A percentile compares a stretch with the other conserved stretches of the same genome.
These are phyloP conservation scores for Aegilops tauschii DNA, from an alignment of 176 grass and related monocot genomes.

Conservation along the genomic window DNA sequence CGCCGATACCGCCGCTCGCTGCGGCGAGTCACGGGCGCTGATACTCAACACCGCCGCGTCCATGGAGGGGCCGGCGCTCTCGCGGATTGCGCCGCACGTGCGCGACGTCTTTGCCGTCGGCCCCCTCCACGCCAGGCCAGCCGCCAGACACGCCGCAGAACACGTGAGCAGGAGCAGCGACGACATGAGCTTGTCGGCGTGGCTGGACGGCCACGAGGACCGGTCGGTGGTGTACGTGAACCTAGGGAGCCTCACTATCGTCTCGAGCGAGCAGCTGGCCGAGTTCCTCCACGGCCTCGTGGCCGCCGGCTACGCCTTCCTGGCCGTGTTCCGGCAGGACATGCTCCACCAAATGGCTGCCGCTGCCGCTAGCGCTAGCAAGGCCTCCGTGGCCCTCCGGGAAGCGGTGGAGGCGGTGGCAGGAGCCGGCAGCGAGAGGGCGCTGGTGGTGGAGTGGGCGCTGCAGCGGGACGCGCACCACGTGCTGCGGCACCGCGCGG, in stretches of 20 bases:
- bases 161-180: background rate
- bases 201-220: background rate
- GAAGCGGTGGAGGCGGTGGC: no score
- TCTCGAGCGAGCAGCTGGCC: background rate
- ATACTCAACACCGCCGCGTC: background rate
- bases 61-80: background rate
- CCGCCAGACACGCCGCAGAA: background rate
- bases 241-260: background rate
- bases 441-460: no score
- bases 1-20: background rate
- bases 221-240: background rate
- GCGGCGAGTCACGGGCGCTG: background rate
- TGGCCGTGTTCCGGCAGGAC: background rate
- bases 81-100: background rate
- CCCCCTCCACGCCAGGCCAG: background rate
- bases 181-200: background rate
- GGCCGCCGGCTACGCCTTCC: background rate
- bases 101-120: background rate
- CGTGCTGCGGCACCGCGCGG: no score
- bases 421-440: no score
- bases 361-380: background rate
- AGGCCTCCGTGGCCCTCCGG: no score
- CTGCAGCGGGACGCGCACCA: no score
- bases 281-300: background rate
- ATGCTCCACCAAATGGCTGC: background rate